Base-by-base conservation (phyloP, 768 basidiomycete species). In the Cystofilobasidium macerans region DNA sequence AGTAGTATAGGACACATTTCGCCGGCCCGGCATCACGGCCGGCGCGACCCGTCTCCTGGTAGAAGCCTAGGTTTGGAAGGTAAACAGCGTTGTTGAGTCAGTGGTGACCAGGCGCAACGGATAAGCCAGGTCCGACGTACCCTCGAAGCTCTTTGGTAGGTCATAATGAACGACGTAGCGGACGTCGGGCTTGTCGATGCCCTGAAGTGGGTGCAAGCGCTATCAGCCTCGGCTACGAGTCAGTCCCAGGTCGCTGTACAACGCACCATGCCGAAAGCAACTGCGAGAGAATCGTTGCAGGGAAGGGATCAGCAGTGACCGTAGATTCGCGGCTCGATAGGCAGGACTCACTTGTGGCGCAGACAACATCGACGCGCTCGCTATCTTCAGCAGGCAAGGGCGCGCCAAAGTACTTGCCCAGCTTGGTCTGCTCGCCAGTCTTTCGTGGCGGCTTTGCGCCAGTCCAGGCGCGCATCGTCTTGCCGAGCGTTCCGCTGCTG, bases 1-100 rank as follows among this genome's bases (percentile, higher is more conserved):
- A 89, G 71, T 89, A 91, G 72, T 88, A 91, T 1, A 90, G 75
- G 32, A 89, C 78, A 69, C 88, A 90, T 76, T 86, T 88, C 0
- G 89, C 80, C 1, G 87, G 82, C 88, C 76, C 72, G 36, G 86
- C 86, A 72, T 90, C 87, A 61, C 89, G 81, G 32, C 88, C 89
- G 64, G 86, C 88, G 58, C 88, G 81, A 51, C 88, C 65, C 22
- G 65, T 89, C 75, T 90, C 89, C 74, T 90, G 89, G 73, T 91
- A 91, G 73, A 85, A 91, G 0, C 87, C 88, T 88, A 20, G 14
- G 56, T 18, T 18, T 7, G 22, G 26, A 20, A 28, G 32, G 30
- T 13, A 14, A 14, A n/a, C n/a, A n/a, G n/a, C n/a, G n/a, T n/a
- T n/a, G n/a, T n/a, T n/a, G n/a, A n/a, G n/a, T n/a, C n/a, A n/a